phyloP scores from a whole-genome alignment of 495 filamentous ascomycete species.

The Trypethelium eluteriae region DNA sequence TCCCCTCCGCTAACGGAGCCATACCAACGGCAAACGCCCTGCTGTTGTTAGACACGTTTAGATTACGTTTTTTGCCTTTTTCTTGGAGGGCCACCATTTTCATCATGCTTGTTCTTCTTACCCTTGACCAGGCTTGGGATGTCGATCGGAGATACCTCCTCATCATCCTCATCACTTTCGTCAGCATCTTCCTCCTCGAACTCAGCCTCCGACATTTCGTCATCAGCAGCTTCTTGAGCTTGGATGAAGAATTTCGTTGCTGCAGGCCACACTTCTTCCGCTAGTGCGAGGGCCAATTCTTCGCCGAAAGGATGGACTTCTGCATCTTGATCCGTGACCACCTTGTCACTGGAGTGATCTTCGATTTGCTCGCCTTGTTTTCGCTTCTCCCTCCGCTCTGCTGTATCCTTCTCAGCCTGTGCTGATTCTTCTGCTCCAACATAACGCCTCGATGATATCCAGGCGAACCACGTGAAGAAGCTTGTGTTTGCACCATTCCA shows the following conservation, averaged over 20 bases:
- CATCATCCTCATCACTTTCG: slow-evolving; percentile 39
- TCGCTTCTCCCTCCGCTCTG: slow-evolving; percentile 50
- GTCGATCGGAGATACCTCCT: slow-evolving; percentile 22
- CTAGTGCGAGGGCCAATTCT: slow-evolving; percentile 65
- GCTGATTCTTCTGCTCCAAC: slow-evolving; percentile 63
- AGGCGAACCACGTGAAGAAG: slow-evolving; percentile 89
- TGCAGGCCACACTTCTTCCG: slow-evolving; percentile 79
- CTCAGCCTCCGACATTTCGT: slow-evolving; percentile 47
- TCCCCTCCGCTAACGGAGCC: no score
- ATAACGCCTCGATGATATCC: slow-evolving; percentile 47
- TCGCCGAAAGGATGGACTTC: slow-evolving; percentile 80
- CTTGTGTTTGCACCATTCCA: slow-evolving; percentile 53
- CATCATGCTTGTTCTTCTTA: slow-evolving; percentile 21
- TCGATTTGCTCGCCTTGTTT: slow-evolving; percentile 48
- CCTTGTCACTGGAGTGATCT: slow-evolving; percentile 48
- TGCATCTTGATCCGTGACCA: slow-evolving; percentile 46
- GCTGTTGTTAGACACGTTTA: no score
- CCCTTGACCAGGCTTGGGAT: slow-evolving; percentile 34
- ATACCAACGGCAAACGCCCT: no score
- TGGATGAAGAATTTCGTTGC: slow-evolving; percentile 80
- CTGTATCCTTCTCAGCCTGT: slow-evolving; percentile 49
- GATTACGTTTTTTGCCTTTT: slow-evolving; percentile 15
- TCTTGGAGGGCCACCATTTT: slow-evolving; percentile 10
- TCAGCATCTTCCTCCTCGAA: slow-evolving; percentile 50
- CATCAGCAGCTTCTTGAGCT: slow-evolving; percentile 52